phyloP scores from a whole-genome alignment of 148 eudicot genomes.

The Fagopyrum tataricum region DNA sequence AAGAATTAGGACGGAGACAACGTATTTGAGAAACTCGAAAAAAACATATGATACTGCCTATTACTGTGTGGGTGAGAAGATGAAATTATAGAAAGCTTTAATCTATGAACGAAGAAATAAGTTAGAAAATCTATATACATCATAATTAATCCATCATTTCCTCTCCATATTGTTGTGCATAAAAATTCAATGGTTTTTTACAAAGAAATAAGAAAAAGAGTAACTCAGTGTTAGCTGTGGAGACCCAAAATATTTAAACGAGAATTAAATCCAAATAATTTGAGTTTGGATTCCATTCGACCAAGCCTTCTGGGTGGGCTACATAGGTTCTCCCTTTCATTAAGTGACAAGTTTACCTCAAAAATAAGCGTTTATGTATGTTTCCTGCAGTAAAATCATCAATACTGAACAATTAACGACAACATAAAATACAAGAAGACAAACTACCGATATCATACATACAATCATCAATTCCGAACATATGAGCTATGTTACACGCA shows the following conservation, averaged over 20 bases:
- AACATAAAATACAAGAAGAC: neutral
- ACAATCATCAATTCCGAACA: too few relatives aligned
- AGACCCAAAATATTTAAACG: constrained; percentile 94
- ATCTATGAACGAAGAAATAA: too few relatives aligned
- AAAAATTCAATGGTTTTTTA: too few relatives aligned
- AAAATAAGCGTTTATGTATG: neutral
- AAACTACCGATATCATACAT: neutral
- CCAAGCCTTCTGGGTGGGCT: constrained; percentile 37
- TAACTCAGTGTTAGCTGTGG: constrained; percentile 71
- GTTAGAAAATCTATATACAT: too few relatives aligned
- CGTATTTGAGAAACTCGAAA: neutral
- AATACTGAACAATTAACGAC: neutral
- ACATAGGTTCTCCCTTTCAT: constrained; percentile 30
- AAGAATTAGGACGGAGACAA: neutral
- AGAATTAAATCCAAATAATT: constrained; percentile 94
- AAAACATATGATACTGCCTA: neutral
- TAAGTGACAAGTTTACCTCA: neutral
- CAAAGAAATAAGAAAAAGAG: too few relatives aligned
- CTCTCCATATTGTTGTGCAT: too few relatives aligned
- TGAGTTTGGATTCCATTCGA: constrained; percentile 76
- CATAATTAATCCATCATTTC: too few relatives aligned
- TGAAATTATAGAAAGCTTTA: too few relatives aligned
- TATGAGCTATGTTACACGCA: too few relatives aligned
- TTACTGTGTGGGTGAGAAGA: too few relatives aligned
- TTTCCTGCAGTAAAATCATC: neutral